Evolutionary conservation across 768 basidiomycete genomes (phyloP), one percentile per base, ranked within the genome.

Genomic region (Collybia sp.): DNA sequence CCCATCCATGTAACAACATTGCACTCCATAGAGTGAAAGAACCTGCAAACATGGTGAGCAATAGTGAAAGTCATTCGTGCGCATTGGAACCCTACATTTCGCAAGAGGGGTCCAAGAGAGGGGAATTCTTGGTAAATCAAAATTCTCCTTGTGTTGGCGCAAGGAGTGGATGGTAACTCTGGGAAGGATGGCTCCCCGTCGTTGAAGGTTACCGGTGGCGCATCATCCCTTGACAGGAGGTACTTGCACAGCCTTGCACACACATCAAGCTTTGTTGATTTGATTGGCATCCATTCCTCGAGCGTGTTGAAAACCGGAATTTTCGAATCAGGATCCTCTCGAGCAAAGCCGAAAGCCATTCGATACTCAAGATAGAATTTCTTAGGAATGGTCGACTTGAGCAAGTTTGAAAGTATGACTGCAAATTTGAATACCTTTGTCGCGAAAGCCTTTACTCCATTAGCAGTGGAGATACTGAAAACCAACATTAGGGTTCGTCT

Each of bases 51-150:
- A 11, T 12, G 18, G 6, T 11, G 12, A 32, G 9, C 6, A 11
- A 12, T 12, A 30, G 43, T 15, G 16, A 33, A 12, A 1, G 15
- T 42, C n/a, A n/a, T n/a, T n/a, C n/a, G n/a, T n/a, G n/a, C n/a
- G 34, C 10, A 41, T 40, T 9, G 16, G 20, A 35, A 5, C 36
- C 46, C 15, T 33, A 59, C 56, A 16, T 56, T 58, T 19, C 49
- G 49, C 9, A 60, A 52, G 3, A 60, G 41, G 0, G 46, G 47
- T 0, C 43, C 44, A 45, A 54, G 49, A 0, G 52, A 56, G 1
- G 55, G 38, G 20, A 58, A 60, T 40, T 58, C 54, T 3, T 46
- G 15, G 39, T 51, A 54, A 13, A 54, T 46, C 8, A 54, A 33
- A 36, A 54, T 48, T 18, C 42, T 45, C 13, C 35, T 13, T 10